Evolutionary conservation across 306 rosid species (phyloP), one percentile per base, ranked within the genome.

Genomic region (Hippophae gyantsensis): DNA sequence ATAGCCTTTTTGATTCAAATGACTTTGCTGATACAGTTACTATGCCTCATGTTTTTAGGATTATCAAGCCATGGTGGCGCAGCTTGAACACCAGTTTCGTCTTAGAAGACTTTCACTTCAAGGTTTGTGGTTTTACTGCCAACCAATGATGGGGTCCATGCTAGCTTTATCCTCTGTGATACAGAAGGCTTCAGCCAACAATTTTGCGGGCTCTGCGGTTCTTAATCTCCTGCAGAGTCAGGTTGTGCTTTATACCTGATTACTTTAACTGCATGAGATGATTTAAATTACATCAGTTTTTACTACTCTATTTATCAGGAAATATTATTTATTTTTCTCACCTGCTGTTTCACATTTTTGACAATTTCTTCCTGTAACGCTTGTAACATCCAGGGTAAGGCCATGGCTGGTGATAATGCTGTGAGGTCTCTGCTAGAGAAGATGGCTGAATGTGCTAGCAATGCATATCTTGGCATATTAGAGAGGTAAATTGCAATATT

Each of bases 41-140:
- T 42, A 55, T 49, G 27, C 9, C 69, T 70, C 51, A 38, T 6
- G 55, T 72, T 52, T 61, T 72, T 77, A 87, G 98, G 98, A 90
- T 83, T 90, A 90, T 78, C 92, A 85, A 73, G 87, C 95, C 67
- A 79, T 90, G 96, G 96, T 90, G 76, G 96, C 98, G 52, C 98
- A 90, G 64, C 92, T 90, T 13, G 98, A 90, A 72, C 98, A 90
- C 75, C 98, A 90, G 69, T 90, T 90, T 71, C 89, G 85, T 52
- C 87, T 87, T 13, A 84, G 96, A 69, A 90, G 92, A 73, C 95
- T 90, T 63, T 87, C 98, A 60, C 82, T 87, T 57, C 98, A 90
- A 74, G 98, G 98, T 67, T 78, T 90, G 83, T 90, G 98, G 98
- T 87, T 87, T 79, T 90, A 87, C 71, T 90, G 98, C 73, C 98